These are phyloP conservation scores for Cutaneotrichosporon sp. DNA, from an alignment of 1,284 basidiomycete species.

Conservation along the genomic window DNA sequence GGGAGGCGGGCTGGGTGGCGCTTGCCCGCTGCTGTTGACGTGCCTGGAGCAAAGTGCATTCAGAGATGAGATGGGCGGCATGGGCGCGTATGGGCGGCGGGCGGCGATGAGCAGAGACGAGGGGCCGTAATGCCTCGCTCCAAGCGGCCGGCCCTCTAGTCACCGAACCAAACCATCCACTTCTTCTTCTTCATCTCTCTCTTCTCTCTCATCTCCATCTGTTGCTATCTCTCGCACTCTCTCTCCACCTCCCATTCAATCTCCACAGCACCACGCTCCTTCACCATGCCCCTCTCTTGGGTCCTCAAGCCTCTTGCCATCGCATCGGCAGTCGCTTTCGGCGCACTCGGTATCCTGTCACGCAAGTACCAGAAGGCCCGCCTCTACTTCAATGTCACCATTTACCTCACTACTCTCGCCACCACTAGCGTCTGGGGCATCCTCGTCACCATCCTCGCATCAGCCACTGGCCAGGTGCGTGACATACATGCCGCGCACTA, in stretches of 20 bases:
- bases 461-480: constrained; percentile 62
- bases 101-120: too few species aligned
- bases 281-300: constrained; percentile 31
- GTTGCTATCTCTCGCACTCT: neutral
- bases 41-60: too few species aligned
- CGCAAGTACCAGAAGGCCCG: constrained; percentile 42
- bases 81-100: too few species aligned
- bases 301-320: constrained; percentile 48
- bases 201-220: neutral
- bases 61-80: too few species aligned
- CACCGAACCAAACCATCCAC: too few species aligned
- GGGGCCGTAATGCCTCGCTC: too few species aligned
- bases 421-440: constrained; percentile 76
- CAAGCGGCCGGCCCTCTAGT: too few species aligned
- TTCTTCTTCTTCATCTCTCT: neutral
- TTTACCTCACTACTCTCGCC: constrained; percentile 75
- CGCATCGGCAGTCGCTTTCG: constrained; percentile 45
- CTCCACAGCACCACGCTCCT: constrained; percentile 2
- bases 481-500: neutral
- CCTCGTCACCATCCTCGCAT: constrained; percentile 69
- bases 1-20: too few species aligned
- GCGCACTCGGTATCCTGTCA: constrained; percentile 45
- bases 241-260: neutral
- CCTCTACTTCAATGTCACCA: constrained; percentile 66
- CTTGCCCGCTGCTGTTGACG: too few species aligned